These are phyloP conservation scores for Jaenimonas drosophilae DNA, from an alignment of 208 protist species.

Conservation along the genomic window DNA sequence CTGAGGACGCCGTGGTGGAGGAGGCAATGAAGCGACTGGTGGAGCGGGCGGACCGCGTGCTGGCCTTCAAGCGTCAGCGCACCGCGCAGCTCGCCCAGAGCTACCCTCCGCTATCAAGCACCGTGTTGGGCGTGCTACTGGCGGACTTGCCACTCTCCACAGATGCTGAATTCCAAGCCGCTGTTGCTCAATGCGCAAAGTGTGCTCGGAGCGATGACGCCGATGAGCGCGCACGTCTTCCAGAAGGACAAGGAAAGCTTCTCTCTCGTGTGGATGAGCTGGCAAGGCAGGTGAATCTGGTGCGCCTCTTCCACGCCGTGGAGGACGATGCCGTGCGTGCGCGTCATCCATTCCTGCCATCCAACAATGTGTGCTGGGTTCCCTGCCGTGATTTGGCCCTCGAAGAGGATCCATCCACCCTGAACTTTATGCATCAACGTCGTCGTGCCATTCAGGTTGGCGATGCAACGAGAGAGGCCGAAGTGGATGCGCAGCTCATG, in stretches of 20 bases:
- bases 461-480: not conserved
- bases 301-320: conserved; percentile 29
- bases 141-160: conserved; percentile 9
- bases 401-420: conserved; percentile 17
- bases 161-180: conserved; percentile 11
- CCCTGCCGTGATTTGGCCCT: conserved; percentile 35
- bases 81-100: not conserved
- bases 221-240: not conserved
- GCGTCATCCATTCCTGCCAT: conserved; percentile 37
- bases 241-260: conserved; percentile 7
- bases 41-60: not conserved
- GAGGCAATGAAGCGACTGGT: not conserved
- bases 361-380: conserved; percentile 22
- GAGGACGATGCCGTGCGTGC: conserved; percentile 55
- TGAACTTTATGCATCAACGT: conserved; percentile 6
- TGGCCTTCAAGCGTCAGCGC: not conserved
- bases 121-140: conserved; percentile 14
- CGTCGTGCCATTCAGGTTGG: conserved; percentile 1
- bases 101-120: conserved; percentile 4
- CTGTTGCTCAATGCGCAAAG: too few species aligned
- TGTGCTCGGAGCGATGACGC: not conserved
- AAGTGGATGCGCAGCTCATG: not conserved
- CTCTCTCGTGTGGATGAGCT: conserved; percentile 10
- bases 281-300: conserved; percentile 14
- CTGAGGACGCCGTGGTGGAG: not conserved